Evolutionary conservation across 2,329 filamentous ascomycete species (phyloP), one percentile per base, ranked within the genome.

Genomic region (Exophiala calicioides): DNA sequence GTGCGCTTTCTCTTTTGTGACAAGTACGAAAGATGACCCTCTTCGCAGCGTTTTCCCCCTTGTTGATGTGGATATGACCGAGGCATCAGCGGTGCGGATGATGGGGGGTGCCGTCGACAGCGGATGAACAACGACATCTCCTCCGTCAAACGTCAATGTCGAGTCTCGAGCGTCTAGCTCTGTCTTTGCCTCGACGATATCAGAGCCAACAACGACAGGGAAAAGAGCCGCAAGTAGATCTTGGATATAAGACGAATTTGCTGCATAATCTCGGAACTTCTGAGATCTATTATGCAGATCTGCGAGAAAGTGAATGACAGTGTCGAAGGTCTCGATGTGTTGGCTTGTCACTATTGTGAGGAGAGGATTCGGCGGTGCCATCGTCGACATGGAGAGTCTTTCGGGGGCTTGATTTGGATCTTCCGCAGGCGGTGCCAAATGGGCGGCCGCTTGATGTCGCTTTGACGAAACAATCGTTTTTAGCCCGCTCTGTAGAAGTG

Each of bases 21-120:
- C 76, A 1, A 98, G 78, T 21, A 97, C 84, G 64, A 97, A 98
- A 0, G 91, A 96, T 0, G 91, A 96, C 1, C 88, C 85, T 58
- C 90, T 82, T 24, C 85, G 82, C 19, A 94, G 74, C 15, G 50
- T 47, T 21, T 56, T 53, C 13, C 50, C 53, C 42, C 57, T 38
- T n/a, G 40, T 46, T 19, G 38, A 67, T n/a, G 68, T 68, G 10
- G 73, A 71, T 26, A 76, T 44, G 67, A 69, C 42, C 67, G 78
- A 36, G 67, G 80, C 76, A 4, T 80, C 84, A 13, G 82, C 80
- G 3, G 88, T 90, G 53, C 86, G 81, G 15, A 96, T 80, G 24
- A 91, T 85, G 1, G 86, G 85, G 12, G 60, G 80, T 39, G 68
- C 52, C 68, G 82, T 81, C 1, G 81, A 82, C 3, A 88, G 77